Conservation (phyloP, 1,284 basidiomycete genomes). For the Cryptococcus sp. region DNA sequence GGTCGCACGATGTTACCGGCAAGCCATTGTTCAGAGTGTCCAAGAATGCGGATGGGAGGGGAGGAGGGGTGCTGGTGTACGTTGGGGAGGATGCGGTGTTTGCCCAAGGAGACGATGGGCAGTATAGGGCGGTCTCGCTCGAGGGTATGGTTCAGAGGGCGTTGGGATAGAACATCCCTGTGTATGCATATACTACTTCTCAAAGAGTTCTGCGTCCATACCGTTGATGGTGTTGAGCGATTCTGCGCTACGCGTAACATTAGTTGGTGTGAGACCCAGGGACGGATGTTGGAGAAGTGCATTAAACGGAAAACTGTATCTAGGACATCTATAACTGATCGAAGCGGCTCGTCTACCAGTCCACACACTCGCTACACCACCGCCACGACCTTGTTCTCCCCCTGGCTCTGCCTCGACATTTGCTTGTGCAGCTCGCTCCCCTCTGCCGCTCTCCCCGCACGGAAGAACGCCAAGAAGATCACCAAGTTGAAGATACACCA, state of each 20-base stretch:
- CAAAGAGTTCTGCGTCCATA: no score
- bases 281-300: no score
- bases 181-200: neutral
- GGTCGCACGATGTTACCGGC: conserved; percentile 70
- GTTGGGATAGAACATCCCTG: no score
- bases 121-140: conserved; percentile 38
- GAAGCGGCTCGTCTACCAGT: no score
- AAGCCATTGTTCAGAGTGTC: conserved; percentile 83
- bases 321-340: no score
- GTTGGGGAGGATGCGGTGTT: conserved; percentile 44
- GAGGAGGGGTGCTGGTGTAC: conserved; percentile 70
- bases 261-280: no score
- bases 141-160: conserved; percentile 45
- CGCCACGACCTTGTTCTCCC: neutral
- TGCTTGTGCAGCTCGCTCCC: conserved; percentile 2
- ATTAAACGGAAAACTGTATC: no score
- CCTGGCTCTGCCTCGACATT: neutral
- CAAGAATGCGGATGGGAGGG: conserved; percentile 67
- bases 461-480: neutral
- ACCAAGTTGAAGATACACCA: conserved; percentile 29
- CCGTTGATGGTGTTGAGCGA: no score
- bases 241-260: no score
- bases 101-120: conserved; percentile 36
- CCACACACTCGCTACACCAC: no score
- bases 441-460: neutral